Evolutionary conservation across 768 basidiomycete genomes (phyloP).

Genomic region (Panaeolus papilionaceus): DNA sequence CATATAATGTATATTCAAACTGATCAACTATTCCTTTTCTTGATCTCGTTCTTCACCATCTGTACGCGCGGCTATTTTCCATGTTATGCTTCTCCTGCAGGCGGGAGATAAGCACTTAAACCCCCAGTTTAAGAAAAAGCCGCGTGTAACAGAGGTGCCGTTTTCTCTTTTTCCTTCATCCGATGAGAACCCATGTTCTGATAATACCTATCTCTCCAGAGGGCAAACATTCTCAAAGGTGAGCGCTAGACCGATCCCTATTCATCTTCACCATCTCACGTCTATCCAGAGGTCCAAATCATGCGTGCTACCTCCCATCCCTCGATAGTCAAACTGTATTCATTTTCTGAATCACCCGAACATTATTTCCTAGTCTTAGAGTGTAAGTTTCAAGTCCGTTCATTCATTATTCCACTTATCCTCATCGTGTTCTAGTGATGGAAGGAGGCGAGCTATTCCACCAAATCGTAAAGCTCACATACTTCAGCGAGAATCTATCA

Average conservation of each 20-base stretch:
- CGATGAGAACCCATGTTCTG: slow-evolving; percentile 31
- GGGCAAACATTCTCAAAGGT: slow-evolving; percentile 97
- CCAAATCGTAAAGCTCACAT: slow-evolving; percentile 98
- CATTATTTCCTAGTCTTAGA: slow-evolving; percentile 96
- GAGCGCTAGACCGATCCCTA: slow-evolving; percentile 21
- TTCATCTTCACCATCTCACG: slow-evolving; percentile 15
- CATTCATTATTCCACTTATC: slow-evolving; percentile 20
- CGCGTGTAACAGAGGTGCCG: slow-evolving; percentile 96
- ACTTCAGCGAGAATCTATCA: slow-evolving; percentile 97
- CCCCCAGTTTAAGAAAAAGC: slow-evolving; percentile 94
- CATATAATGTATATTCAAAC: slow-evolving; percentile 16
- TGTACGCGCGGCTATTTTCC: slow-evolving; percentile 41
- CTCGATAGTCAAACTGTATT: slow-evolving; percentile 89
- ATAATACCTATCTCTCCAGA: slow-evolving; percentile 56
- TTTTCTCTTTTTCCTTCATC: slow-evolving; percentile 30
- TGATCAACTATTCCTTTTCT: neutral
- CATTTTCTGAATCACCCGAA: slow-evolving; percentile 91
- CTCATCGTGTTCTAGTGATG: slow-evolving; percentile 67
- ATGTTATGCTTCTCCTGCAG: slow-evolving; percentile 43
- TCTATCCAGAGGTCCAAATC: slow-evolving; percentile 89
- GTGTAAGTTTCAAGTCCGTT: slow-evolving; percentile 54
- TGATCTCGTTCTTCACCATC: slow-evolving; percentile 18
- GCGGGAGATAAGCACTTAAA: slow-evolving; percentile 94
- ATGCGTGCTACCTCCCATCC: slow-evolving; percentile 96
- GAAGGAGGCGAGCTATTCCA: slow-evolving; percentile 98